phyloP scores from a whole-genome alignment of 2,329 filamentous ascomycete genomes.

The Ceratocystis destructans region DNA sequence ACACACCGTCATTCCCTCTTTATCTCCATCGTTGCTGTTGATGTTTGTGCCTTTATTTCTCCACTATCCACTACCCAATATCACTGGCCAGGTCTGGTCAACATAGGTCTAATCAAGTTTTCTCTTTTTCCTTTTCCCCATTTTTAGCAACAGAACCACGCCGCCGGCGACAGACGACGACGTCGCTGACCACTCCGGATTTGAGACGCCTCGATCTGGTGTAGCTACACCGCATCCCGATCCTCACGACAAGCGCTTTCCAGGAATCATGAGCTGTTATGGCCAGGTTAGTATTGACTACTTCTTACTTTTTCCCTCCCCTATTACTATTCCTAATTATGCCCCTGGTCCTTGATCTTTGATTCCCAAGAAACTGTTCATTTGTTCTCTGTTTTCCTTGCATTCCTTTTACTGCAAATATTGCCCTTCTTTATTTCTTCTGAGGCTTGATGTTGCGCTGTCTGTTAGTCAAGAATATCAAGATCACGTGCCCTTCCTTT shows the following conservation, averaged over 20 bases:
- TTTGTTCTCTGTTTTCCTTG: too few species aligned
- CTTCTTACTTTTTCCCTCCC: conserved; percentile 38
- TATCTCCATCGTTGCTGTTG: conserved; percentile 23
- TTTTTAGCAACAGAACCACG: conserved; percentile 34
- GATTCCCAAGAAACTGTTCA: too few species aligned
- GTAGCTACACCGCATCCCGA: conserved; percentile 89
- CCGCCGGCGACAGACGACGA: conserved; percentile 51
- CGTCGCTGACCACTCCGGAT: conserved; percentile 61
- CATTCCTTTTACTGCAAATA: not conserved
- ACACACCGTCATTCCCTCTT: not conserved
- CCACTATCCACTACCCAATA: conserved; percentile 19
- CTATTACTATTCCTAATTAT: too few species aligned
- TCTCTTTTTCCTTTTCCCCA: conserved; percentile 23
- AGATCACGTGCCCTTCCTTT: not conserved
- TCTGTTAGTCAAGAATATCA: too few species aligned
- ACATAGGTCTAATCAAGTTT: conserved; percentile 29
- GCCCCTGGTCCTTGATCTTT: too few species aligned
- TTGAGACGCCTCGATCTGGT: conserved; percentile 77
- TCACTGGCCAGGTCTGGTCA: conserved; percentile 16
- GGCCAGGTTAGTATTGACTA: conserved; percentile 85
- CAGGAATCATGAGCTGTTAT: conserved; percentile 95
- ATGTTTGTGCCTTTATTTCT: conserved; percentile 4
- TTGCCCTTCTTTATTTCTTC: too few species aligned
- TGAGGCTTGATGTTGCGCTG: too few species aligned
- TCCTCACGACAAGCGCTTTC: conserved; percentile 83